A percentile compares a stretch with the other conserved stretches of the same genome.
Evolutionary conservation across 345 rosid genomes (phyloP).

Genomic region (Populus ilicifolia): DNA sequence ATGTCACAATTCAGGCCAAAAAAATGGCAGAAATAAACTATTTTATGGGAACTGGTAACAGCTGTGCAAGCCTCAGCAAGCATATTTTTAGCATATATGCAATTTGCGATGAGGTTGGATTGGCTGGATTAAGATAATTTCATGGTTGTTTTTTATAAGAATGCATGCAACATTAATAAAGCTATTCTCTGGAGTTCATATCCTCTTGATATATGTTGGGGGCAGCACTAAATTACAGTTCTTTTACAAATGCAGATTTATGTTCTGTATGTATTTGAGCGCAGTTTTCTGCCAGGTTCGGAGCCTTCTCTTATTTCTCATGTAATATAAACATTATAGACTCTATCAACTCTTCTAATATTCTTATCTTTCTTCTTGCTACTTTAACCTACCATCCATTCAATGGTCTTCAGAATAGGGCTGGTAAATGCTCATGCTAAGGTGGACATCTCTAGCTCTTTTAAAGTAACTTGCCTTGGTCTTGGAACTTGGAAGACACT

Average conservation of each 20-base stretch:
- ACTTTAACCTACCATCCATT: neutral
- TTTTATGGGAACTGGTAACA: no score
- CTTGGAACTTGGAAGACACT: neutral
- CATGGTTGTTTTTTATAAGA: neutral
- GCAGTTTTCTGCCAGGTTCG: conserved; percentile 27
- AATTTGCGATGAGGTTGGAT: neutral
- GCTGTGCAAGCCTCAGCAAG: neutral
- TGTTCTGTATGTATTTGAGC: conserved; percentile 20
- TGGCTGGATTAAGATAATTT: neutral
- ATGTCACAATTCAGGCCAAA: neutral
- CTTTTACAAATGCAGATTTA: conserved; percentile 20
- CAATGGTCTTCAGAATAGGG: neutral
- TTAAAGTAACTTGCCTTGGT: neutral
- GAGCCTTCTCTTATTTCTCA: neutral
- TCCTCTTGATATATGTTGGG: neutral
- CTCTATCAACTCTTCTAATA: neutral
- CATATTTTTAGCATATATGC: neutral
- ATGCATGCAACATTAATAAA: neutral
- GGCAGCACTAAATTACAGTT: neutral
- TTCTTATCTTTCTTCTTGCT: neutral
- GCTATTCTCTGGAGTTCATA: neutral
- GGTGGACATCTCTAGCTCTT: neutral
- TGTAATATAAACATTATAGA: neutral
- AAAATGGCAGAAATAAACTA: no score
- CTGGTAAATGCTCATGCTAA: neutral